Percentiles rank a stretch among this genome's conserved stretches.
phyloP scores from a whole-genome alignment of 345 rosid genomes.

The Aquilaria malaccensis region DNA sequence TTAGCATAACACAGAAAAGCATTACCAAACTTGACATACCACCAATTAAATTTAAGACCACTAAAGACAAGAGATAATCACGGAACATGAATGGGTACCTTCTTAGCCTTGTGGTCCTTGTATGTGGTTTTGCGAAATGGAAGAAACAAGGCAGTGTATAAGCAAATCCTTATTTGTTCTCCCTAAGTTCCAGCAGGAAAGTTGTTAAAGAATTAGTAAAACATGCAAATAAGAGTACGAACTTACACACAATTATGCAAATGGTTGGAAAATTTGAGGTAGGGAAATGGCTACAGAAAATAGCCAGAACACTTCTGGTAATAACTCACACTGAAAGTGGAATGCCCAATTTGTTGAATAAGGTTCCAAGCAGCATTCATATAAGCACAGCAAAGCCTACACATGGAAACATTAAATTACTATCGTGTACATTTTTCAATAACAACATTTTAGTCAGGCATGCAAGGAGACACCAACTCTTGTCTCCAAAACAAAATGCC shows the following conservation, averaged over 20 bases:
- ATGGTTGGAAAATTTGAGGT: constrained; percentile 1
- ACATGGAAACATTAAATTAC: neutral
- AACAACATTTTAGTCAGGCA: too few species aligned
- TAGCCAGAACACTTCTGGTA: neutral
- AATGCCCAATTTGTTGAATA: constrained; percentile 42
- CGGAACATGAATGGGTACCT: constrained; percentile 28
- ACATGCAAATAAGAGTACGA: neutral
- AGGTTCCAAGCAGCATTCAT: constrained; percentile 65
- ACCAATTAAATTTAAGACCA: neutral
- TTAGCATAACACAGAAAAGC: neutral
- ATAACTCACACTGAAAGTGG: constrained; percentile 51
- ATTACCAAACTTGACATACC: neutral
- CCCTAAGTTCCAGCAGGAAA: constrained; percentile 39
- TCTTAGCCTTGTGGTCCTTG: constrained; percentile 57
- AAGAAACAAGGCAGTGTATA: constrained; percentile 81
- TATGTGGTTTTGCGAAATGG: constrained; percentile 51
- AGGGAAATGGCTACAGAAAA: neutral
- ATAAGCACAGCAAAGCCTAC: constrained; percentile 58
- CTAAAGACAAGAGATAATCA: neutral
- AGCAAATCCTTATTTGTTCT: constrained; percentile 64
- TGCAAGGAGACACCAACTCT: too few species aligned
- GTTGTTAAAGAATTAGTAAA: neutral
- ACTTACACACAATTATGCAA: neutral
- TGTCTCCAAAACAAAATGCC: too few species aligned
- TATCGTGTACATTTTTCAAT: too few species aligned